phyloP scores from a whole-genome alignment of 1,284 basidiomycete species.

The Tylopilus orsonianus region DNA sequence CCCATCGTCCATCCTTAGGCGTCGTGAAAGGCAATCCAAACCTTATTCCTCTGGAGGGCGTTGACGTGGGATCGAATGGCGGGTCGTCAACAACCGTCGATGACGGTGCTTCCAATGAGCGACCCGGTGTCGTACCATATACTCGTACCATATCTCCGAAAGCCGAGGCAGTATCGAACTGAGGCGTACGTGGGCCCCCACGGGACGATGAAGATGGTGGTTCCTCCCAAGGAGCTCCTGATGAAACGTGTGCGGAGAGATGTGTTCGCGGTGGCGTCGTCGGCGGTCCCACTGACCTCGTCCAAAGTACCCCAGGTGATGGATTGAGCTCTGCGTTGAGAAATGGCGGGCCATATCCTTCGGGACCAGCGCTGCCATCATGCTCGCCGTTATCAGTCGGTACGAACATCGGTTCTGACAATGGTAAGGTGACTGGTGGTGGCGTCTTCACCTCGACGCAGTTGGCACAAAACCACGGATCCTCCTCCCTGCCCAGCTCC shows the following conservation, averaged over 20 bases:
- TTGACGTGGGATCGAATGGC: conserved; percentile 71
- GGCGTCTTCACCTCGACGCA: conserved; percentile 49
- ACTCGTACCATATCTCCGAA: conserved; percentile 43
- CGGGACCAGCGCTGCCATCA: conserved; percentile 26
- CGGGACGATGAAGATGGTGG: conserved; percentile 34
- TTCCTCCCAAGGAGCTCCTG: conserved; percentile 49
- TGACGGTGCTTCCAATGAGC: conserved; percentile 34
- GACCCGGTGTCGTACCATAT: conserved; percentile 42
- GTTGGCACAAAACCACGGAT: conserved; percentile 68
- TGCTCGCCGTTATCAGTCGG: conserved; percentile 50
- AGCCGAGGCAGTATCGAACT: conserved; percentile 34
- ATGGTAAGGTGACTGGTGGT: conserved; percentile 34
- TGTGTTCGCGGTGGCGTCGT: conserved; percentile 44
- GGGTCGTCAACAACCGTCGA: conserved; percentile 43
- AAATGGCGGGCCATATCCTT: conserved; percentile 52
- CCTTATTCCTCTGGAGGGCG: conserved; percentile 67
- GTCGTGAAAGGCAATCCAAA: conserved; percentile 57
- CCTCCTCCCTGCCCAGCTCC: conserved; percentile 71
- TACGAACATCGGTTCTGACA: conserved; percentile 61
- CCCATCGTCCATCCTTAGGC: conserved; percentile 53
- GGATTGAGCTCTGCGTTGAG: conserved; percentile 51
- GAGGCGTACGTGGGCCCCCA: conserved; percentile 52
- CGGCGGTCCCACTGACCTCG: conserved; percentile 36
- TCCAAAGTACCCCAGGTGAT: conserved; percentile 51
- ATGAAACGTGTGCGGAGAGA: conserved; percentile 36